These are phyloP conservation scores for Aspergillus eucalypticola DNA, from an alignment of 2,329 filamentous ascomycete species.

Conservation along the genomic window DNA sequence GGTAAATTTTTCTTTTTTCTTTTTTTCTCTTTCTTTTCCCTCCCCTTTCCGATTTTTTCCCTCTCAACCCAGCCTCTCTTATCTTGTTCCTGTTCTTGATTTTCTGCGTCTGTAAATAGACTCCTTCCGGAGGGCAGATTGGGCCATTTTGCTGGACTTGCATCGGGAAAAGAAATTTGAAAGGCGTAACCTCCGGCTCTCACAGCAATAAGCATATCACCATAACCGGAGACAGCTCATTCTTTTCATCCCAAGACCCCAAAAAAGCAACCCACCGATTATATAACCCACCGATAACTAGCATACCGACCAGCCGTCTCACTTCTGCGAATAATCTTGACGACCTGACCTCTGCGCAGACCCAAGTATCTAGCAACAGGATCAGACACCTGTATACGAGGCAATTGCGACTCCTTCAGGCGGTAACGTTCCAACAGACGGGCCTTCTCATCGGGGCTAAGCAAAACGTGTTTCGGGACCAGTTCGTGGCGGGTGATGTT, in stretches of 20 bases:
- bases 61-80: too few species aligned
- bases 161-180: too few species aligned
- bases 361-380: slow-evolving; percentile 92
- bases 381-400: slow-evolving; percentile 85
- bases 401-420: slow-evolving; percentile 95
- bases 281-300: slow-evolving; percentile 76
- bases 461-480: slow-evolving; percentile 87
- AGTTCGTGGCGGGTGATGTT: slow-evolving; percentile 98
- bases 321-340: slow-evolving; percentile 95
- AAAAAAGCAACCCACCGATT: slow-evolving; percentile 14
- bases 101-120: too few species aligned
- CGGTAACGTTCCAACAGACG: slow-evolving; percentile 85
- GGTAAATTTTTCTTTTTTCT: slow-evolving; percentile 30
- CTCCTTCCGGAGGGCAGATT: too few species aligned
- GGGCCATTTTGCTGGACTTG: too few species aligned
- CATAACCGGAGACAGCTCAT: too few species aligned
- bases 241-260: too few species aligned
- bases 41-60: not conserved
- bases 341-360: slow-evolving; percentile 85
- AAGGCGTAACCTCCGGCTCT: too few species aligned
- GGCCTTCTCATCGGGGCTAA: slow-evolving; percentile 86
- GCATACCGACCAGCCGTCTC: slow-evolving; percentile 97
- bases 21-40: slow-evolving; percentile 16
- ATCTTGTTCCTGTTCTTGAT: not conserved
- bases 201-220: too few species aligned